phyloP scores from a whole-genome alignment of 208 protist genomes.

The Lotmaria passim region DNA sequence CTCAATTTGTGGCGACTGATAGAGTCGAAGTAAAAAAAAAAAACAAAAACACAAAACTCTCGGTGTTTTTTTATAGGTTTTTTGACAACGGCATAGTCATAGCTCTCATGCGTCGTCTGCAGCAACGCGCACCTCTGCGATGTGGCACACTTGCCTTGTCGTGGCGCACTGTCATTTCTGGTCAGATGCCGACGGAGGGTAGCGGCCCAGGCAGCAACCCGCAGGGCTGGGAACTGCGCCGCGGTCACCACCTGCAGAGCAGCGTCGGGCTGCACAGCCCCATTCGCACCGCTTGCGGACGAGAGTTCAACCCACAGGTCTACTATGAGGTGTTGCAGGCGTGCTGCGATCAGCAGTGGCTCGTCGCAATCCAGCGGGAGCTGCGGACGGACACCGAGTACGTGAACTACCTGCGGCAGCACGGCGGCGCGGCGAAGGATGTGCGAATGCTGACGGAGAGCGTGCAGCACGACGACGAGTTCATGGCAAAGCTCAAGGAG shows the following conservation, averaged over 20 bases:
- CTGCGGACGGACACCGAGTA: conserved; percentile 78
- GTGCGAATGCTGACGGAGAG: conserved; percentile 68
- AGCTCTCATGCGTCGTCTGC: too few species aligned
- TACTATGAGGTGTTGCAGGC: conserved; percentile 89
- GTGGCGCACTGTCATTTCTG: conserved; percentile 49
- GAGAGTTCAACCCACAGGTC: conserved; percentile 76
- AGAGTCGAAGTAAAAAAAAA: too few species aligned
- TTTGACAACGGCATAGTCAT: too few species aligned
- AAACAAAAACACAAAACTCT: neutral
- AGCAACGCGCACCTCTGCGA: conserved; percentile 13
- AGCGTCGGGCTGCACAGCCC: conserved; percentile 71
- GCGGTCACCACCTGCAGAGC: conserved; percentile 79
- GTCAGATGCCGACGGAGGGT: conserved; percentile 61
- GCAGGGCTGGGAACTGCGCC: conserved; percentile 59
- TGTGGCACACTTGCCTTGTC: conserved; percentile 8
- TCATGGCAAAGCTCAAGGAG: conserved; percentile 79
- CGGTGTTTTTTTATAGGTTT: too few species aligned
- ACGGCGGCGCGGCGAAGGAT: conserved; percentile 75
- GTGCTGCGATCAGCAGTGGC: conserved; percentile 86
- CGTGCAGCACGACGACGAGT: conserved; percentile 77
- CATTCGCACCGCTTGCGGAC: conserved; percentile 78
- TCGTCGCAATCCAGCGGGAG: conserved; percentile 84
- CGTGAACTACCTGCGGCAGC: conserved; percentile 63
- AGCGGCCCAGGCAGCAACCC: conserved; percentile 1
- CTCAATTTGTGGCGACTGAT: too few species aligned